Evolutionary conservation across 495 filamentous ascomycete species (phyloP).

Genomic region (Aspergillus ellipticus): DNA sequence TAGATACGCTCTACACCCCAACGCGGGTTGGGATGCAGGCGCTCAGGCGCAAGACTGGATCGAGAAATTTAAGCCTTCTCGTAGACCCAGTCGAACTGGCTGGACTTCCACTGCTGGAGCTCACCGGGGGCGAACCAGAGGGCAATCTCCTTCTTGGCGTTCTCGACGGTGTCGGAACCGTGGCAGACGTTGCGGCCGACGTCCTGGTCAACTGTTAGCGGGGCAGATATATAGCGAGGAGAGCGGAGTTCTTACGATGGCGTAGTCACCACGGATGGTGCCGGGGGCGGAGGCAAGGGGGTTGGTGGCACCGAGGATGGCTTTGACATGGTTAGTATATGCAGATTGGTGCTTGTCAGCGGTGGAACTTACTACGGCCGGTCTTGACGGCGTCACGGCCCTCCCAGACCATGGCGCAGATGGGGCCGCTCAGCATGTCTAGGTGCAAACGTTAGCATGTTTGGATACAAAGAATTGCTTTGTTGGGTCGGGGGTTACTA

Average conservation of each 20-base stretch:
- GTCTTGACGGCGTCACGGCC: constrained; percentile 97
- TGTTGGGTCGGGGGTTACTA: constrained; percentile 25
- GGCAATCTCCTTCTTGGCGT: constrained; percentile 97
- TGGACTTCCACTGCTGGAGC: constrained; percentile 71
- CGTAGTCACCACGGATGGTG: constrained; percentile 92
- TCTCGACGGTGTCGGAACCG: constrained; percentile 97
- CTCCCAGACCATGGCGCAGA: constrained; percentile 99
- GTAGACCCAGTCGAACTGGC: constrained; percentile 88
- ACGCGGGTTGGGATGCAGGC: constrained; percentile 12
- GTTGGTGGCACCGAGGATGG: constrained; percentile 97
- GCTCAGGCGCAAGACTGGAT: constrained; percentile 16
- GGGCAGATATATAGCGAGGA: neutral
- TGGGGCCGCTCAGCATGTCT: constrained; percentile 98
- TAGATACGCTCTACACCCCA: constrained; percentile 21
- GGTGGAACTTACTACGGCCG: constrained; percentile 66
- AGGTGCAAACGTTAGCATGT: constrained; percentile 9
- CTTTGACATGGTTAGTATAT: constrained; percentile 31
- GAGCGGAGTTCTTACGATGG: constrained; percentile 46
- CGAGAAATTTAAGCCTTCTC: constrained; percentile 64
- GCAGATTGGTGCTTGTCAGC: neutral
- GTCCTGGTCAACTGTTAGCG: constrained; percentile 47
- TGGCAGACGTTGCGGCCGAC: constrained; percentile 99
- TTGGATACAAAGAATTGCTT: neutral
- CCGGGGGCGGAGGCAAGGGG: constrained; percentile 87
- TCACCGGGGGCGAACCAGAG: constrained; percentile 93